Evolutionary conservation across 495 filamentous ascomycete genomes (phyloP).

Genomic region (Glutinoglossum americanum): DNA sequence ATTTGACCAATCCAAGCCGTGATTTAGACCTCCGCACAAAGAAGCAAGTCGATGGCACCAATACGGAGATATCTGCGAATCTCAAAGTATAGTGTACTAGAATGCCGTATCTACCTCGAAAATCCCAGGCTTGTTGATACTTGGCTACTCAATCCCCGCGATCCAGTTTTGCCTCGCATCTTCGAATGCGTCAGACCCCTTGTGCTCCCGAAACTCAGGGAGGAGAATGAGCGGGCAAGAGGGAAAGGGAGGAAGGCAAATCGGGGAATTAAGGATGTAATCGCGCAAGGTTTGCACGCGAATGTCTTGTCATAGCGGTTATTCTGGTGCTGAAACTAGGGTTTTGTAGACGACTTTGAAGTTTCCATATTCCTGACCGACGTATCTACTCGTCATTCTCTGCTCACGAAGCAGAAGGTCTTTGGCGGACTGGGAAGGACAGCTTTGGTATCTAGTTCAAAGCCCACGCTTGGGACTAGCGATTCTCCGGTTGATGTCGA

Average conservation of each 20-base stretch:
- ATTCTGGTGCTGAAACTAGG: background rate
- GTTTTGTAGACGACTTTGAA: conserved; percentile 65
- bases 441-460: conserved; percentile 31
- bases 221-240: conserved; percentile 53
- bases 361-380: conserved; percentile 84
- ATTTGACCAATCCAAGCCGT: background rate
- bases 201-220: conserved; percentile 72
- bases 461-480: conserved; percentile 29
- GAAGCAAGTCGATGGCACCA: conserved; percentile 38
- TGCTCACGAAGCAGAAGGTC: conserved; percentile 65
- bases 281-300: conserved; percentile 41
- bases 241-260: conserved; percentile 35
- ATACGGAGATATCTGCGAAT: conserved; percentile 69
- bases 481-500: conserved; percentile 30
- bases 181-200: conserved; percentile 64
- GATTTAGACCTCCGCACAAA: background rate
- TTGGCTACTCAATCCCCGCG: conserved; percentile 60
- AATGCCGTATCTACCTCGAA: conserved; percentile 88
- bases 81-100: conserved; percentile 73
- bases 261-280: conserved; percentile 70
- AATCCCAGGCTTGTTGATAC: conserved; percentile 54
- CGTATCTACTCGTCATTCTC: conserved; percentile 63
- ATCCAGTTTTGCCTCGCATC: conserved; percentile 56
- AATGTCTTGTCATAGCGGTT: background rate
- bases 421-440: conserved; percentile 32